Evolutionary conservation across 306 rosid genomes (phyloP).

Genomic region (Cicer bijugum): DNA sequence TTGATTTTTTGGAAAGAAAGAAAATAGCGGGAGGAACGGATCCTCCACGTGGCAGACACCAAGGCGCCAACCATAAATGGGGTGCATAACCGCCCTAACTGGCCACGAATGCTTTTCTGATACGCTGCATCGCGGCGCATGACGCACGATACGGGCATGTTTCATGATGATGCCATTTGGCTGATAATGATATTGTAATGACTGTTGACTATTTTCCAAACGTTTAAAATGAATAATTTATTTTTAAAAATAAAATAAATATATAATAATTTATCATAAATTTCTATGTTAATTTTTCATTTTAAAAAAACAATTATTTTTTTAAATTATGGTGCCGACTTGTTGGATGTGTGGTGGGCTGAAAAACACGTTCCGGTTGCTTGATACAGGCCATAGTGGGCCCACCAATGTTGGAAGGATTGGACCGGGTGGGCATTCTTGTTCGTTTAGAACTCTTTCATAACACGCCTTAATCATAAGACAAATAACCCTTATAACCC

Average conservation of each 20-base stretch:
- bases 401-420: not conserved
- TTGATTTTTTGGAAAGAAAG: constrained; percentile 1
- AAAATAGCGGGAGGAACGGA: constrained; percentile 53
- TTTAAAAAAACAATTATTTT: too few relatives aligned
- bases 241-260: too few relatives aligned
- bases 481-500: too few relatives aligned
- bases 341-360: constrained; percentile 23
- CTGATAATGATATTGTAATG: not conserved
- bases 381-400: constrained; percentile 22
- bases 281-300: too few relatives aligned
- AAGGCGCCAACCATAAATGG: constrained; percentile 40
- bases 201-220: too few relatives aligned
- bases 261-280: too few relatives aligned
- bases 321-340: not conserved
- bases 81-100: constrained; percentile 37
- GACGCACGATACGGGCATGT: not conserved
- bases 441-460: not conserved
- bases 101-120: constrained; percentile 11
- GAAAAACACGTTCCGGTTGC: not conserved
- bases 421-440: not conserved
- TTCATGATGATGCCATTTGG: constrained; percentile 21
- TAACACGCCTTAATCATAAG: too few relatives aligned
- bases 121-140: constrained; percentile 17
- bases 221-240: too few relatives aligned
- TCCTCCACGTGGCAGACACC: constrained; percentile 64